Conservation (phyloP, 331 rosid genomes). For the Pyrus hybrid region DNA sequence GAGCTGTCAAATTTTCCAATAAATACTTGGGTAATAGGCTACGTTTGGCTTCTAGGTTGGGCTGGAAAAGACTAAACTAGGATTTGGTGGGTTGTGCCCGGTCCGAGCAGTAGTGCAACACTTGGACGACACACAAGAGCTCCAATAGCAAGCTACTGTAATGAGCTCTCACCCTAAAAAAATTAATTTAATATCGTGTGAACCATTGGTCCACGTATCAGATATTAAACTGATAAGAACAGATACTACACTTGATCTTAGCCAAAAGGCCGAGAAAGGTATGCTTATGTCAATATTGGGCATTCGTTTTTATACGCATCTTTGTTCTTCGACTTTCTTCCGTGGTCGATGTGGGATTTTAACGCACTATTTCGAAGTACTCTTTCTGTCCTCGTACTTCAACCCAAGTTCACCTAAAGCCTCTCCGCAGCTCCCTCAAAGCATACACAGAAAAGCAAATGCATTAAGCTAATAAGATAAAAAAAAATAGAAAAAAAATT, state of each 20-base stretch:
- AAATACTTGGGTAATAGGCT: neutral
- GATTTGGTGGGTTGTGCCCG: constrained; percentile 2
- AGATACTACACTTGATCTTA: constrained; percentile 4
- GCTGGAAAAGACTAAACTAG: too few relatives aligned
- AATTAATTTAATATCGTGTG: neutral
- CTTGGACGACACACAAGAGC: neutral
- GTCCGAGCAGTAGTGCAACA: neutral
- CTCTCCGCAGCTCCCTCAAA: too few relatives aligned
- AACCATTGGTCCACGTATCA: neutral
- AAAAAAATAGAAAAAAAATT: too few relatives aligned
- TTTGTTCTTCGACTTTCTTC: neutral
- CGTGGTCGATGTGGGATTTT: neutral
- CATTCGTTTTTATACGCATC: neutral
- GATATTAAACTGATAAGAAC: constrained; percentile 1
- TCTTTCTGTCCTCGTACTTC: neutral
- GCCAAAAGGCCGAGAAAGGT: neutral
- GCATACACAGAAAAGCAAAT: too few relatives aligned
- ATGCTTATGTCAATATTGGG: rapidly evolving
- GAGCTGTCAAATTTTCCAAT: constrained; percentile 47
- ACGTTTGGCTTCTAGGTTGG: neutral
- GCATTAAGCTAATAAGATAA: too few relatives aligned
- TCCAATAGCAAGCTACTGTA: neutral
- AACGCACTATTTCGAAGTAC: neutral
- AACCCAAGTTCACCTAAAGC: too few relatives aligned
- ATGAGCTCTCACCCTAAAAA: neutral